phyloP scores from a whole-genome alignment of 2,329 filamentous ascomycete species.

The Fusarium sp. region DNA sequence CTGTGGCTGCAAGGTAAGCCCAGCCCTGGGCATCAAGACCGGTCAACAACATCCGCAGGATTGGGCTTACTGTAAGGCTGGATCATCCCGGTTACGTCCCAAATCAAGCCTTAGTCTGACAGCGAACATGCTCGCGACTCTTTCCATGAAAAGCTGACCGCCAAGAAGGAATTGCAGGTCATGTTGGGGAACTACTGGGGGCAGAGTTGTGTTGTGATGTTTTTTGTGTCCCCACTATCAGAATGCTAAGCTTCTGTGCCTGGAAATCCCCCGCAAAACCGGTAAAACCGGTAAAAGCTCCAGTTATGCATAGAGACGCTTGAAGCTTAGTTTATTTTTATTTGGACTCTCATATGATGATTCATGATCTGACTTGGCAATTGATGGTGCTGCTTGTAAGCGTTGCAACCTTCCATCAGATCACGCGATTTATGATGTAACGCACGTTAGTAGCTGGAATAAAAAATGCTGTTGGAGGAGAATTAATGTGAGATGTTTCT shows the following conservation, averaged over 20 bases:
- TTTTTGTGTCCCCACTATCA: neutral
- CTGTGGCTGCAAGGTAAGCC: conserved; percentile 15
- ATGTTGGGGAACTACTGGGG: too few species aligned
- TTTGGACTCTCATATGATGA: neutral
- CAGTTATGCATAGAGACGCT: neutral
- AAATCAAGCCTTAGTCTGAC: neutral
- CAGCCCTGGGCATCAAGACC: conserved; percentile 5
- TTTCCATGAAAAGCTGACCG: neutral
- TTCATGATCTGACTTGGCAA: neutral
- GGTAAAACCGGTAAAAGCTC: neutral
- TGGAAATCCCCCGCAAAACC: conserved; percentile 12
- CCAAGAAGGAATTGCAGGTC: neutral
- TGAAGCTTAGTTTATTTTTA: neutral
- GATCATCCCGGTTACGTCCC: neutral
- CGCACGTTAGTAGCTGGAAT: neutral
- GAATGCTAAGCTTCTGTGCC: conserved; percentile 2
- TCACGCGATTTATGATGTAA: conserved; percentile 13
- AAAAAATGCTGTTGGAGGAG: neutral
- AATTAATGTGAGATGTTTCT: neutral
- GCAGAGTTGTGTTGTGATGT: neutral
- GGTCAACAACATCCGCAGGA: conserved; percentile 10
- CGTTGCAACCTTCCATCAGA: neutral
- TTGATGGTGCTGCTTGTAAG: neutral
- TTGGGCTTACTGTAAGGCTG: conserved; percentile 5
- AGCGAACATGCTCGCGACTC: neutral